Evolutionary conservation across 176 grass and related monocot genomes (phyloP).

Genomic region (Hordeum vulgare): MorexV3_pseudomolecules_assembly NC_058521.1:589607084-589607583

Average conservation of each 20-base stretch:
- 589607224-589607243: conserved; percentile 50
- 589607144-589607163: conserved; percentile 33
- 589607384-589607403: conserved; percentile 55
- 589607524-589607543: not conserved
- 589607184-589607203: conserved; percentile 58
- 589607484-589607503: conserved; percentile 55
- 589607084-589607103: conserved; percentile 65
- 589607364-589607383: conserved; percentile 65
- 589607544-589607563: not conserved
- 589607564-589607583: conserved; percentile 97
- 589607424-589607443: conserved; percentile 76
- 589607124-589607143: conserved; percentile 31
- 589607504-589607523: conserved; percentile 23
- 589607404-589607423: conserved; percentile 66
- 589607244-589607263: conserved; percentile 67
- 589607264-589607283: conserved; percentile 82
- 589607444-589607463: conserved; percentile 57
- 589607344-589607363: conserved; percentile 56
- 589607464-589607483: conserved; percentile 66
- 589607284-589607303: conserved; percentile 49
- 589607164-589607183: conserved; percentile 71
- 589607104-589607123: conserved; percentile 86
- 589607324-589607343: conserved; percentile 67
- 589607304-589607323: conserved; percentile 45
- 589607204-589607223: conserved; percentile 45